Conservation (phyloP, 176 grass and related monocot species). For the Hyparrhenia diplandra region DNA sequence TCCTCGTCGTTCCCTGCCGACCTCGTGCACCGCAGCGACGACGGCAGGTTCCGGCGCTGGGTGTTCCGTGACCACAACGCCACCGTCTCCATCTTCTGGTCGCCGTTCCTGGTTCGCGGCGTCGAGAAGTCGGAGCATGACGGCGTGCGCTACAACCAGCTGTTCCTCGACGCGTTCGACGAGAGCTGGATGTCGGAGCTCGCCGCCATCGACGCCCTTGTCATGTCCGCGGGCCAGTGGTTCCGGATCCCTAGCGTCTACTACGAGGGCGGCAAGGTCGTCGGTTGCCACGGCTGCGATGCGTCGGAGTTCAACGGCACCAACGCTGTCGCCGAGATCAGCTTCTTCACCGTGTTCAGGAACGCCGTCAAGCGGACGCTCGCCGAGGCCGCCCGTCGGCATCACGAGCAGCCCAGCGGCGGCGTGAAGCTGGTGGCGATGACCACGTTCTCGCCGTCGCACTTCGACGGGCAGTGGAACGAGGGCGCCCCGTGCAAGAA, state of each 20-base stretch:
- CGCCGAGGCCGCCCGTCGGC: conserved; percentile 27
- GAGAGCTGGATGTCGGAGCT: conserved; percentile 58
- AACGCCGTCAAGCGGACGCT: conserved; percentile 39
- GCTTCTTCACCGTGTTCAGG: conserved; percentile 66
- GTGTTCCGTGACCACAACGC: conserved; percentile 56
- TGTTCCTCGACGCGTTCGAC: conserved; percentile 66
- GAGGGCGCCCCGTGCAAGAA: conserved; percentile 63
- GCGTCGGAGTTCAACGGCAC: conserved; percentile 49
- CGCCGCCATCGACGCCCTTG: conserved; percentile 30
- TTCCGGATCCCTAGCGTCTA: conserved; percentile 68
- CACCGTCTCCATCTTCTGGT: conserved; percentile 81
- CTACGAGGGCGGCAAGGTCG: conserved; percentile 44
- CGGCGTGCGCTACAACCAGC: conserved; percentile 50
- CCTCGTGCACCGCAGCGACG: conserved; percentile 42
- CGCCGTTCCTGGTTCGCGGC: conserved; percentile 54
- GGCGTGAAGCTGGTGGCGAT: conserved; percentile 38
- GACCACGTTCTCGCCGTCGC: conserved; percentile 74
- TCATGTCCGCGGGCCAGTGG: conserved; percentile 77
- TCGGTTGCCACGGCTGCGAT: conserved; percentile 69
- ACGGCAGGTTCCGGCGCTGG: conserved; percentile 58
- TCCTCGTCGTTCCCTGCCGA: conserved; percentile 14
- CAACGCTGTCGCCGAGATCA: conserved; percentile 26
- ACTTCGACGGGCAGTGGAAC: conserved; percentile 84
- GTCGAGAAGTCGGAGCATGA: conserved; percentile 63
- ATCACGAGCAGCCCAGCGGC: rapidly evolving